phyloP scores from a whole-genome alignment of 345 rosid species.

The Brassica cretica region DNA sequence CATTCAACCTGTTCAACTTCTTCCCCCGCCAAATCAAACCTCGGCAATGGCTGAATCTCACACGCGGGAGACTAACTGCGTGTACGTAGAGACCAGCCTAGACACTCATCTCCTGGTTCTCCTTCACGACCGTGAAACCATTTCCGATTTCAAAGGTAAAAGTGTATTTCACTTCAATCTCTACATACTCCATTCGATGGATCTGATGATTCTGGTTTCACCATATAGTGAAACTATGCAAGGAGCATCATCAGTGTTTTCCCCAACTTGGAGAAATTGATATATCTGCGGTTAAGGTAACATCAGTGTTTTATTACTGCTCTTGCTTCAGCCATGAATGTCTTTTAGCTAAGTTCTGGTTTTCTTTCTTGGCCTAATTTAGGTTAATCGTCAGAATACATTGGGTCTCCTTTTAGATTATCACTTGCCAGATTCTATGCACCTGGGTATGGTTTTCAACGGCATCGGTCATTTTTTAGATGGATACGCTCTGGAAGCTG shows the following conservation, averaged over 20 bases:
- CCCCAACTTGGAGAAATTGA: neutral
- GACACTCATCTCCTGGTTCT: constrained; percentile 53
- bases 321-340: neutral
- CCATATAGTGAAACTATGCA: neutral
- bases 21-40: neutral
- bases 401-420: constrained; percentile 28
- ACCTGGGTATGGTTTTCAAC: constrained; percentile 45
- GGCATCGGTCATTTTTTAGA: constrained; percentile 28
- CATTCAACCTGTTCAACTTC: neutral
- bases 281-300: constrained; percentile 5
- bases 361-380: neutral
- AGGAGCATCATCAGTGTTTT: constrained; percentile 1
- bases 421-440: constrained; percentile 53
- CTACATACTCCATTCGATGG: neutral
- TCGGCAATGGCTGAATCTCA: constrained; percentile 2
- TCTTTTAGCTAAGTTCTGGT: neutral
- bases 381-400: constrained; percentile 41
- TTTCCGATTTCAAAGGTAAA: constrained; percentile 49
- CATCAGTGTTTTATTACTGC: neutral
- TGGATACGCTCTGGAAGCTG: constrained; percentile 17
- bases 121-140: constrained; percentile 54
- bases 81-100: constrained; percentile 63
- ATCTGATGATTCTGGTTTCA: neutral
- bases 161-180: neutral
- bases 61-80: constrained; percentile 7